Evolutionary conservation across 2,329 filamentous ascomycete genomes (phyloP).

Genomic region (Apiospora malaysiana): DNA sequence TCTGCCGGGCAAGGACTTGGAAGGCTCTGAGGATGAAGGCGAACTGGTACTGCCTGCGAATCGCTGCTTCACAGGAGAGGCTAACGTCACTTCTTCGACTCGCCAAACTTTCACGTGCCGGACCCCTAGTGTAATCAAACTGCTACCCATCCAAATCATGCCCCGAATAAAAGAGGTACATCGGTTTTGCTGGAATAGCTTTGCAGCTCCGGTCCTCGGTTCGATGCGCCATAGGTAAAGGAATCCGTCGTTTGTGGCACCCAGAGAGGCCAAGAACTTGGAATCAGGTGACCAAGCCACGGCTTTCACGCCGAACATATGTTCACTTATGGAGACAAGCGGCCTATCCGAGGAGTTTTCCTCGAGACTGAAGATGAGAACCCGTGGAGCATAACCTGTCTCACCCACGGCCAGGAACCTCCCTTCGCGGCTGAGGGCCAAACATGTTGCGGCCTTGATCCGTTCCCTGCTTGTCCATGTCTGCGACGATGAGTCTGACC

Average conservation of each 20-base stretch:
- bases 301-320: slow-evolving; percentile 86
- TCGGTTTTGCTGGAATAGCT: slow-evolving; percentile 83
- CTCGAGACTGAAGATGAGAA: slow-evolving; percentile 86
- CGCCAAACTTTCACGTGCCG: slow-evolving; percentile 95
- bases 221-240: slow-evolving; percentile 91
- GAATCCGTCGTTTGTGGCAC: slow-evolving; percentile 89
- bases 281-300: slow-evolving; percentile 91
- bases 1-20: slow-evolving; percentile 79
- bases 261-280: slow-evolving; percentile 85
- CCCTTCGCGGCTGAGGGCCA: slow-evolving; percentile 86
- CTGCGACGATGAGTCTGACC: slow-evolving; percentile 70
- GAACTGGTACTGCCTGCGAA: slow-evolving; percentile 53
- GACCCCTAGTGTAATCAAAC: slow-evolving; percentile 84
- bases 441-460: slow-evolving; percentile 91
- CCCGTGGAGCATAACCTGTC: slow-evolving; percentile 90
- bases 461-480: slow-evolving; percentile 89
- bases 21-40: slow-evolving; percentile 47
- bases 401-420: slow-evolving; percentile 91
- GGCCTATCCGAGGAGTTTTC: slow-evolving; percentile 82
- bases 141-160: slow-evolving; percentile 90
- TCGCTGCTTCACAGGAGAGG: slow-evolving; percentile 69
- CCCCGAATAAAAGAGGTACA: slow-evolving; percentile 86
- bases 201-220: slow-evolving; percentile 78
- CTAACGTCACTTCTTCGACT: slow-evolving; percentile 68
- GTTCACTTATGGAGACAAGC: slow-evolving; percentile 84